phyloP scores from a whole-genome alignment of 768 basidiomycete species.

The Coprinopsis sp. region DNA sequence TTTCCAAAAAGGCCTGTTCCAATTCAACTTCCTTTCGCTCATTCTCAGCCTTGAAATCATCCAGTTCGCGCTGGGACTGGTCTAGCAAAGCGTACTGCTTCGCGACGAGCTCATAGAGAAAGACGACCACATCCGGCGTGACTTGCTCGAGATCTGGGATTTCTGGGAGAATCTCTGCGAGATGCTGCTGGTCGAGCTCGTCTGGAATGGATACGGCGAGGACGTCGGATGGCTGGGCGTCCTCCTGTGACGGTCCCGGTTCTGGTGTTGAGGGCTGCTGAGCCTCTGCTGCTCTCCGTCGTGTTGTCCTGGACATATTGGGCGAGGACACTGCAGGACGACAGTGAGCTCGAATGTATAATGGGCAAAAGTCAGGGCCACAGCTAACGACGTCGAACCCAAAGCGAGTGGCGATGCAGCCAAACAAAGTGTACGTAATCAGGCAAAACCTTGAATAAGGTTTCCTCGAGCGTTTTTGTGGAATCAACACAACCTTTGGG shows the following conservation, averaged over 20 bases:
- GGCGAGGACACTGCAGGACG: constrained; percentile 29
- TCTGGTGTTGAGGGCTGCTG: constrained; percentile 22
- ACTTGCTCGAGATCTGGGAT: constrained; percentile 16
- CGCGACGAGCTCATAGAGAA: constrained; percentile 59
- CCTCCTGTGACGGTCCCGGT: constrained; percentile 28
- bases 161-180: constrained; percentile 60
- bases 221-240: constrained; percentile 19
- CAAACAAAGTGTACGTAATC: constrained; percentile 27
- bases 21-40: constrained; percentile 78
- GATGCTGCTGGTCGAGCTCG: constrained; percentile 60
- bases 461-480: constrained; percentile 23
- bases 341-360: constrained; percentile 31
- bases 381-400: constrained; percentile 18
- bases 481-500: constrained; percentile 47
- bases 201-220: constrained; percentile 51
- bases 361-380: constrained; percentile 5
- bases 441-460: constrained; percentile 37
- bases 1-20: constrained; percentile 80
- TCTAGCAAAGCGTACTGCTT: constrained; percentile 55
- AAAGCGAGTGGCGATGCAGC: too few relatives aligned
- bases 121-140: constrained; percentile 51
- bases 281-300: constrained; percentile 51
- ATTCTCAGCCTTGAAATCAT: constrained; percentile 62
- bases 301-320: constrained; percentile 12
- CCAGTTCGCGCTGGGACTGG: constrained; percentile 54